Evolutionary conservation across 371 early-diverging fungal species (phyloP), one percentile per base, ranked within the genome.

Genomic region (Mucor indicus): DNA sequence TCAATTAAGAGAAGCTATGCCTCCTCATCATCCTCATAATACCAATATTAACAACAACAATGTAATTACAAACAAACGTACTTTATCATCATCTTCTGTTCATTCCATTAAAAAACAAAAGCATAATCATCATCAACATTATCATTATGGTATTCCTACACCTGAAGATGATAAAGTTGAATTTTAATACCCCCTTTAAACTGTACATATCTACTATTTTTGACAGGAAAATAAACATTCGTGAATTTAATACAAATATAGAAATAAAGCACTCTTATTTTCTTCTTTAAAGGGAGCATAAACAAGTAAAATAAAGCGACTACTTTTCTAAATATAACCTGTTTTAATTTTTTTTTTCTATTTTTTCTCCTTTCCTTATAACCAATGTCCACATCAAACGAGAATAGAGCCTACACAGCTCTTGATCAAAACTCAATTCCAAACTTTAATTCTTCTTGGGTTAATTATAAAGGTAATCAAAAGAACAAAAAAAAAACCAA

Each of bases 371-470:
- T n/a, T n/a, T n/a, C n/a, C n/a, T n/a, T n/a, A n/a, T n/a, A n/a
- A n/a, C n/a, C n/a, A 30, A 19, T 22, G 17, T 35, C 42, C 42
- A 23, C 50, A 15, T 35, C 41, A 33, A 44, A 39, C 39, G 50
- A 56, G 15, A 45, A 41, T 30, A 56, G 40, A 45, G 65, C 71
- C 11, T 56, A 62, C 32, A 58, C 48, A 25, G 58, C 63, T n/a
- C 69, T 76, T 54, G 83, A 83, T 62, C 82, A 84, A 46, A 79
- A 77, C 36, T 74, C 84, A 4, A 81, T 81, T 75, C 70, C 71
- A 21, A 85, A 85, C 53, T 79, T 80, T 43, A 85, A 85, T 53
- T 85, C 83, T 13, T 77, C 81, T 23, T 85, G 85, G 85, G 80
- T 82, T 33, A 85, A 82, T 50, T 79, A 76, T 43, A 85, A 84